These are phyloP conservation scores for Canavalia ensiformis DNA, from an alignment of 306 rosid species.

Conservation along the genomic window DNA sequence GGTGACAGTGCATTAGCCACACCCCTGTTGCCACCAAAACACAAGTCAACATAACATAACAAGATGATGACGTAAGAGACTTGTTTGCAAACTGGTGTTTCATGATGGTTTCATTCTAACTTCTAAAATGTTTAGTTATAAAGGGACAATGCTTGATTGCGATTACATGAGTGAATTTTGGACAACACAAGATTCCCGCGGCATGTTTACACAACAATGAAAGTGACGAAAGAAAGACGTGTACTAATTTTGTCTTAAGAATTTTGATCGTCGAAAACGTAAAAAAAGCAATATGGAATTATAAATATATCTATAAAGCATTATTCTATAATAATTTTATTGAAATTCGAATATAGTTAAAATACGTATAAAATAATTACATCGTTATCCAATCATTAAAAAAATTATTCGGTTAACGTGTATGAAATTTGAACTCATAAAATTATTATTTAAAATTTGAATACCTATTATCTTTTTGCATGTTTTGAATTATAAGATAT, in stretches of 20 bases:
- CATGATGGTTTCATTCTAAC: slow-evolving; percentile 29
- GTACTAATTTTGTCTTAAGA: too few species aligned
- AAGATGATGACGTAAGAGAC: slow-evolving; percentile 16
- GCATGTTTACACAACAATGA: background rate
- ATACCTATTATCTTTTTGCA: background rate
- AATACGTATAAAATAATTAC: too few species aligned
- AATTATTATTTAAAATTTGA: background rate
- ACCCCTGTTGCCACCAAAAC: slow-evolving; percentile 57
- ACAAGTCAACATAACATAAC: slow-evolving; percentile 18
- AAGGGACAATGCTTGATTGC: background rate
- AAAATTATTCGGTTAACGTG: too few species aligned
- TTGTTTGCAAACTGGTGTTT: background rate
- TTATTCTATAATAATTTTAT: background rate
- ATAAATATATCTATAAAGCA: background rate
- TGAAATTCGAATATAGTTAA: too few species aligned
- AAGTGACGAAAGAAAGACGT: too few species aligned
- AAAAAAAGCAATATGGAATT: too few species aligned
- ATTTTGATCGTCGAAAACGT: too few species aligned
- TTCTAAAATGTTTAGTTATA: background rate
- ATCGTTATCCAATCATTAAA: too few species aligned
- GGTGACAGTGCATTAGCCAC: slow-evolving; percentile 92
- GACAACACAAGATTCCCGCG: background rate
- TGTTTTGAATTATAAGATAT: too few species aligned
- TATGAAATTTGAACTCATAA: background rate
- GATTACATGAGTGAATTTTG: background rate